phyloP scores from a whole-genome alignment of 352 stramenopile species.

The Pilasporangium apinafurcum region DNA sequence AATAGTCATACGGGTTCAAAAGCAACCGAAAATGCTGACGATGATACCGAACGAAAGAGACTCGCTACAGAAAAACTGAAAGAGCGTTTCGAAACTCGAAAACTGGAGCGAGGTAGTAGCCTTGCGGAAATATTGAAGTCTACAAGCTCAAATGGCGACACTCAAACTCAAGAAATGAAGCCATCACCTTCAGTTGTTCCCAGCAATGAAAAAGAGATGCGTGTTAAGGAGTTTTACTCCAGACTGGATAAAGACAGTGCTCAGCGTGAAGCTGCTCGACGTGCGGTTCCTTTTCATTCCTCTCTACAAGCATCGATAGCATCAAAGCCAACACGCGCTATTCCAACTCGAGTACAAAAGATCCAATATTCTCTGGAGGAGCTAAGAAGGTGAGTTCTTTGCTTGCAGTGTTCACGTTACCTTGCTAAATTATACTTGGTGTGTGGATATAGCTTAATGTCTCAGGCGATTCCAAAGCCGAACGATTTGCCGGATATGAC shows the following conservation, averaged over 20 bases:
- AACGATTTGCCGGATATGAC: constrained; percentile 60
- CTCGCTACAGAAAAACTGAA: constrained; percentile 15
- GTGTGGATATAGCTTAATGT: constrained; percentile 16
- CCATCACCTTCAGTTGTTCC: constrained; percentile 6
- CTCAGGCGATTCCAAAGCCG: constrained; percentile 24
- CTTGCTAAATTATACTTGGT: background rate
- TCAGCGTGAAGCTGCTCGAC: constrained; percentile 26
- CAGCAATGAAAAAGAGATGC: constrained; percentile 37
- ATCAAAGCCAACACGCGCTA: constrained; percentile 4
- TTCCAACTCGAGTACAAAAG: constrained; percentile 26
- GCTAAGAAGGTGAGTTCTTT: constrained; percentile 32
- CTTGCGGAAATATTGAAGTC: constrained; percentile 9
- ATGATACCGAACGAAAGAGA: constrained; percentile 32
- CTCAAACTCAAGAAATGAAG: constrained; percentile 20
- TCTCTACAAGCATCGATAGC: constrained; percentile 35
- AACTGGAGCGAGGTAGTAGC: constrained; percentile 22
- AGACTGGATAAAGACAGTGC: constrained; percentile 52
- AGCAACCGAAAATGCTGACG: constrained; percentile 1
- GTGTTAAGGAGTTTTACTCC: constrained; percentile 43
- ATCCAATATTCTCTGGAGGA: constrained; percentile 44
- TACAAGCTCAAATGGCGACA: background rate
- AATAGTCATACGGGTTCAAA: background rate
- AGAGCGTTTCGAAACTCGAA: constrained; percentile 38
- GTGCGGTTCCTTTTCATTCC: constrained; percentile 40
- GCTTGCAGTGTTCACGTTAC: background rate